Base-by-base conservation (phyloP, 768 basidiomycete species). In the Hydnum rufescens region DNA sequence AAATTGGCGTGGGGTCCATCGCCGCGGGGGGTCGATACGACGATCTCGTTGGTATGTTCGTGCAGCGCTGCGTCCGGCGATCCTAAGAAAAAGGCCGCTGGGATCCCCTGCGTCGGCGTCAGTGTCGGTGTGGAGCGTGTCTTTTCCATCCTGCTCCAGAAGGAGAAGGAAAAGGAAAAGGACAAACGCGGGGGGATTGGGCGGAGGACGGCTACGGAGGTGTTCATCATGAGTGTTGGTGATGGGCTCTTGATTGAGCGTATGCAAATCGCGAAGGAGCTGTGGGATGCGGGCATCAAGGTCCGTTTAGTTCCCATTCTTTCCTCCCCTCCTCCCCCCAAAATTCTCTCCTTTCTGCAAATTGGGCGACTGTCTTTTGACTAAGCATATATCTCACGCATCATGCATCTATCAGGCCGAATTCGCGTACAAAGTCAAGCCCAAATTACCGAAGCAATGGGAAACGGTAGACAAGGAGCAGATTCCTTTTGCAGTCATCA, bases 1-100 rank as follows among this genome's bases (percentile, higher is more conserved):
- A 80, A 58, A 78, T 97, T 34, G 95, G 95, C 19, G 89, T 97
- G 2, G 95, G 95, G n/a, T 95, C 90, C 13, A 93, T 99, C 64
- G 95, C 92, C n/a, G 95, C 86, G 1, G 95, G 95, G 6, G 95
- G 95, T 5, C 74, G 95, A 31, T 99, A 99, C 66, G 95, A 97
- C 68, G 79, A 80, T 51, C 81, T 99, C 23, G 93, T 99, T 0
- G 82, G 85, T 29, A 76, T 89, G 70, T 95, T 99, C 70, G 72
- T 76, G n/a, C n/a, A 70, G 79, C 0, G 82, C 82, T 0, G 82
- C 89, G 0, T 74, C 85, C 0, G 80, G 77, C 1, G 58, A 79
- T 50, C 74, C 76, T 26, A 87, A 84, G 69, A 77, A 76, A 62
- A 61, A 57, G 47, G 70, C 71, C 1, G 63, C 71, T 5, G 62